Base-by-base conservation (phyloP, 495 filamentous ascomycete species). In the Penicillium psychrofluorescens region DNA sequence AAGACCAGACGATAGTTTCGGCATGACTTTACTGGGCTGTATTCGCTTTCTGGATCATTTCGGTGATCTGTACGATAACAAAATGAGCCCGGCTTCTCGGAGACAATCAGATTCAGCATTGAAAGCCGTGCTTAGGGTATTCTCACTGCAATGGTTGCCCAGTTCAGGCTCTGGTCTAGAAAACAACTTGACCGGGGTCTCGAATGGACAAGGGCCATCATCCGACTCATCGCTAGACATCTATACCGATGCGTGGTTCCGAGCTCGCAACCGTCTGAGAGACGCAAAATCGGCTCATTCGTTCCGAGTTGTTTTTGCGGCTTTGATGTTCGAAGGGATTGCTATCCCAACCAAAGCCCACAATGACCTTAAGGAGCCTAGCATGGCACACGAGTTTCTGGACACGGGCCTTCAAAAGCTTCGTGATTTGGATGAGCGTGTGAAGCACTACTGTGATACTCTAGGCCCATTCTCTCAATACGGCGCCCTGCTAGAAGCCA, bases 41-140 rank as follows among this genome's bases (percentile, higher is more conserved):
- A 39, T 46, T 30, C 44, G 46, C 5, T 62, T 59, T n/a, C 32
- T 62, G 30, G 59, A 62, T 38, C 56, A 62, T 44, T 59, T 62
- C 15, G 47, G 45, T 27, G 44, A 48, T 14, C 42, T 62, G 3
- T 62, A 59, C 31, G 56, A 51, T 6, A 62, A 62, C 32, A 37
- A 37, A 29, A 14, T 59, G n/a, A 37, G 29, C 5, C 32, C 15
- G 1, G 11, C 35, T 32, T 46, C 43, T 6, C 41, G 39, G 29
- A 53, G 11, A 43, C 38, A 49, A 35, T 50, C 56, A 0, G 49
- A 59, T 29, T 34, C 15, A n/a, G 45, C 44, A 6, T 37, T 62
- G 10, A 51, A 53, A 22, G 53, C 55, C 2, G 46, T 44, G 1
- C 36, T 59, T 0, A 43, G 41, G 35, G 39, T 28, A 13, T 62